Percentiles rank a stretch among this genome's conserved stretches.
Evolutionary conservation across 805 yeast species (phyloP).

Genomic region (Pachysolen tannophilus): DNA sequence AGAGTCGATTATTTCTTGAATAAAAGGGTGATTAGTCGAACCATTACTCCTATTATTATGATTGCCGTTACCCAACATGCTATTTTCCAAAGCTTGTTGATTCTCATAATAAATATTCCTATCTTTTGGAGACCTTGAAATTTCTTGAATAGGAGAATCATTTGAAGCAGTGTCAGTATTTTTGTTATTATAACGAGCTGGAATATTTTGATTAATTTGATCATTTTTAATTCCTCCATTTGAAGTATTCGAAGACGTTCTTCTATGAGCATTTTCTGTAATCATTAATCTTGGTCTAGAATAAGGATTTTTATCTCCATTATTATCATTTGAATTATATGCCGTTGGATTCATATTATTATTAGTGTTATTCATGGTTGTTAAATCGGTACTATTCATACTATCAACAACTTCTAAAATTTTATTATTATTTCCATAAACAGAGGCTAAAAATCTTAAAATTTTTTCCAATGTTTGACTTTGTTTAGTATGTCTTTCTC

Average conservation of each 20-base stretch:
- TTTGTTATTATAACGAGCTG: too few species aligned
- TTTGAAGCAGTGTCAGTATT: slow-evolving; percentile 6
- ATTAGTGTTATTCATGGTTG: not conserved
- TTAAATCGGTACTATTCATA: slow-evolving; percentile 6
- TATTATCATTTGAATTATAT: not conserved
- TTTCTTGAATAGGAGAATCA: slow-evolving; percentile 21
- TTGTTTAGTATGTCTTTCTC: slow-evolving; percentile 82
- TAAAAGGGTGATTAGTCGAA: slow-evolving; percentile 7
- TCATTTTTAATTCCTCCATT: too few species aligned
- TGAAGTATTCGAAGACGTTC: not conserved
- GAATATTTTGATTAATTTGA: too few species aligned
- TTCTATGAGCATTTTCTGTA: slow-evolving; percentile 7
- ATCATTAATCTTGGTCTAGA: slow-evolving; percentile 11
- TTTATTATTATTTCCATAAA: slow-evolving; percentile 62
- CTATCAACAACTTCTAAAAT: slow-evolving; percentile 21
- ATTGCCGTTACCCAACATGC: not conserved
- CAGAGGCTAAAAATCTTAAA: slow-evolving; percentile 75
- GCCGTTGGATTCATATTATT: not conserved
- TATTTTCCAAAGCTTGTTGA: not conserved
- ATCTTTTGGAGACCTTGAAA: slow-evolving; percentile 17
- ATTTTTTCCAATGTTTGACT: slow-evolving; percentile 85
- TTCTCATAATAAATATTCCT: too few species aligned
- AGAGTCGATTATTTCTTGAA: slow-evolving; percentile 9
- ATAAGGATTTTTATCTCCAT: not conserved
- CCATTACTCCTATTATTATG: not conserved